A percentile compares a stretch with the other conserved stretches of the same genome.
phyloP scores from a whole-genome alignment of 371 early-diverging fungal genomes.

The Fennellomyces sp. region DNA sequence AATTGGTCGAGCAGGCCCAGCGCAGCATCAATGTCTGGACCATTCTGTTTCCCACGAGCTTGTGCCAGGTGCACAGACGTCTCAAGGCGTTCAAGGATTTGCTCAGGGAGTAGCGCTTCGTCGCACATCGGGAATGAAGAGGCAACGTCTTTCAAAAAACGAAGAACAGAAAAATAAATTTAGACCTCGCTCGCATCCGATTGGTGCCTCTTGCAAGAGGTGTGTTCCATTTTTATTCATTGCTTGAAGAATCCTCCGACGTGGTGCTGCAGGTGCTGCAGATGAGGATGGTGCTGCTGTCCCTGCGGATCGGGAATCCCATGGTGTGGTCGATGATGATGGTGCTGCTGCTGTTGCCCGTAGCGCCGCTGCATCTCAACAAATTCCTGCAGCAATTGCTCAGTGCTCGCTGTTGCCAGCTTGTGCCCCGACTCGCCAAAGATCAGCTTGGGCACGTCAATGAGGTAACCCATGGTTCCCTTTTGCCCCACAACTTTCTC shows the following conservation, averaged over 20 bases:
- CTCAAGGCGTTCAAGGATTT: slow-evolving; percentile 1
- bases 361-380: background rate
- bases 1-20: slow-evolving; percentile 29
- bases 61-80: slow-evolving; percentile 2
- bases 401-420: background rate
- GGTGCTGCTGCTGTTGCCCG: background rate
- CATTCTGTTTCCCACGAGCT: slow-evolving; percentile 1
- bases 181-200: no score
- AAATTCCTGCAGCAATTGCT: slow-evolving; percentile 5
- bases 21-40: slow-evolving; percentile 9
- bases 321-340: no score
- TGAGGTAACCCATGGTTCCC: slow-evolving; percentile 38
- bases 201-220: no score
- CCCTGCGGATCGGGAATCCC: no score
- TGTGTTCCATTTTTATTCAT: no score
- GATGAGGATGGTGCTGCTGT: background rate
- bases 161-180: no score
- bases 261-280: background rate
- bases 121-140: background rate
- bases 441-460: slow-evolving; percentile 38
- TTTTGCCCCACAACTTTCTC: slow-evolving; percentile 33
- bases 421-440: slow-evolving; percentile 29
- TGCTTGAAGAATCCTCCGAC: slow-evolving; percentile 2
- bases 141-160: no score
- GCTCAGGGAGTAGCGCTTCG: no score